phyloP scores from a whole-genome alignment of 169 alveolate species.

The Besnoitia besnoiti region DNA sequence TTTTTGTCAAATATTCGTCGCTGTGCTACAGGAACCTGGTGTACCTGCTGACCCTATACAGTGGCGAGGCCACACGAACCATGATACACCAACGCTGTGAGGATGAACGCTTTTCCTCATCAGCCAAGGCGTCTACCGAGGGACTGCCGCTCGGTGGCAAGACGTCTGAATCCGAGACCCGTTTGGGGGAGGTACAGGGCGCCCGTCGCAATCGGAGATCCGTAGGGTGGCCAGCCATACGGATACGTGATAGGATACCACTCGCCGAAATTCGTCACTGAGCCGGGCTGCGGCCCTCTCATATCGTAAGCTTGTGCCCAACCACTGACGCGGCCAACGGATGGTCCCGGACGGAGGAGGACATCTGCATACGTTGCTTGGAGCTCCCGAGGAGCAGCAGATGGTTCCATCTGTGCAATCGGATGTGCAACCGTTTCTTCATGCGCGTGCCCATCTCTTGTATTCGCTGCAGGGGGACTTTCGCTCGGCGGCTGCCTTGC shows the following conservation, averaged over 20 bases:
- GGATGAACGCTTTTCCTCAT: too few relatives aligned
- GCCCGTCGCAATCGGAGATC: background rate
- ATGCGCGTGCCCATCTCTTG: too few relatives aligned
- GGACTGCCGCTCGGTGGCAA: too few relatives aligned
- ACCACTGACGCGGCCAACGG: slow-evolving; percentile 48
- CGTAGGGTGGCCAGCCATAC: background rate
- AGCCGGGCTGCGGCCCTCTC: slow-evolving; percentile 63
- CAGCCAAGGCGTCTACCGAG: too few relatives aligned
- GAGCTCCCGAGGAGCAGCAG: slow-evolving; percentile 27
- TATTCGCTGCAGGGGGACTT: too few relatives aligned
- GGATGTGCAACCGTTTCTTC: background rate
- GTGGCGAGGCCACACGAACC: too few relatives aligned
- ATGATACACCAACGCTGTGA: too few relatives aligned
- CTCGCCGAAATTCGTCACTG: slow-evolving; percentile 52
- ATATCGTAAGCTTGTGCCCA: slow-evolving; percentile 61
- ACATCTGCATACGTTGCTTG: slow-evolving; percentile 49
- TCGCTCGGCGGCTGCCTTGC: too few relatives aligned
- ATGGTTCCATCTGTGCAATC: background rate
- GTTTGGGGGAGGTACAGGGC: background rate
- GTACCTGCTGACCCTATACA: too few relatives aligned
- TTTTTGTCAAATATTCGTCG: too few relatives aligned
- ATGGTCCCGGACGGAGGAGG: slow-evolving; percentile 28
- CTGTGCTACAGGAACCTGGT: too few relatives aligned
- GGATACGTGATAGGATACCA: slow-evolving; percentile 60
- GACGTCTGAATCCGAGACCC: background rate